These are phyloP conservation scores for barrel medic (Medicago truncatula) DNA, from an alignment of 306 rosid genomes.

Conservation along the genomic window DNA sequence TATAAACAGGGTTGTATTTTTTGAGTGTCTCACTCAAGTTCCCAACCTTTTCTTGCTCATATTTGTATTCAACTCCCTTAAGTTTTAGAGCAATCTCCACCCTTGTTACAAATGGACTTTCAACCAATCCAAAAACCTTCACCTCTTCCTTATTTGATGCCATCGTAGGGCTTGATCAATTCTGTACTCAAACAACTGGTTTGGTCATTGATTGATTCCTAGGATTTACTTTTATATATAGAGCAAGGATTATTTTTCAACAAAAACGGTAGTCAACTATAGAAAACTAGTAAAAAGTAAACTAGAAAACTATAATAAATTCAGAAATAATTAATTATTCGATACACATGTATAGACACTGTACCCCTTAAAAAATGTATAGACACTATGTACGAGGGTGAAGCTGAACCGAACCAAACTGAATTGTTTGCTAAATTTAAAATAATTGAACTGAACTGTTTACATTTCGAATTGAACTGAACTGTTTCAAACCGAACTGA, in stretches of 20 bases:
- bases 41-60: background rate
- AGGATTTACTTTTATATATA: background rate
- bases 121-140: background rate
- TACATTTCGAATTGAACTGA: no score
- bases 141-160: conserved; percentile 1
- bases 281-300: no score
- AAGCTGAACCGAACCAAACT: no score
- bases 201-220: background rate
- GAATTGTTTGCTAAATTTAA: no score
- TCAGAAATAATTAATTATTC: no score
- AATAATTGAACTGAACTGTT: no score
- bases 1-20: conserved; percentile 63
- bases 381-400: no score
- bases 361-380: no score
- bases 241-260: background rate
- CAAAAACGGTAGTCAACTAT: no score
- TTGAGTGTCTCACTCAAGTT: background rate
- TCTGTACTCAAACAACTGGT: background rate
- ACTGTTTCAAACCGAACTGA: no score
- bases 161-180: background rate
- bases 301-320: no score
- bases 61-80: background rate
- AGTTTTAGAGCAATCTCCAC: background rate
- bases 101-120: background rate
- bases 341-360: no score